Base-by-base conservation (phyloP, 2,329 filamentous ascomycete genomes). In the Chrysoporthe puriensis region DNA sequence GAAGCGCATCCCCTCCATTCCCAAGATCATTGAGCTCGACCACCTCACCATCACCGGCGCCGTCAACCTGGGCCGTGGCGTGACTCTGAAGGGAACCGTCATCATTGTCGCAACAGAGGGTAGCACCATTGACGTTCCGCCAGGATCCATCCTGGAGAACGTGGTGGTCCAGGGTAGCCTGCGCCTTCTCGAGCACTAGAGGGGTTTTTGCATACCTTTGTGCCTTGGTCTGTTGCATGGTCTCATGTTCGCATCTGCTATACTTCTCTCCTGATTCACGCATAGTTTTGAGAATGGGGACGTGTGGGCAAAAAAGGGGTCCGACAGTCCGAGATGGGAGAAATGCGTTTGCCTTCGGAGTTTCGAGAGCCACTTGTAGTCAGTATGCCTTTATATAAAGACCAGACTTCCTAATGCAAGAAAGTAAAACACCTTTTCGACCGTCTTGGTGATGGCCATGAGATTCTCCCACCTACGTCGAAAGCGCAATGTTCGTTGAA, bases 101-200 rank as follows among this genome's bases (percentile, higher is more conserved):
- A 99, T 99, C 78, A 99, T 99, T 74, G 96, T 99, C 64, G 96
- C 96, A 40, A 97, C 94, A 59, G 96, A 99, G 83, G 95, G 95
- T 74, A 94, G 92, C 85, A 99, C 96, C 72, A 99, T 99, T 76
- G 96, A 99, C 79, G 91, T 99, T 75, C 96, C 96, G 64, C 95
- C 96, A 26, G 96, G 96, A 79, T 97, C 94, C 26, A 93, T 99
- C 76, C 87, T 99, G 69, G 96, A 99, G 87, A 99, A 99, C 83
- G 96, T 98, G 16, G 96, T 99, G 63, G 96, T 99, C 67, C 96
- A 99, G 87, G 96, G 96, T 77, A 97, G 94, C 81, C 88, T 99
- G 87, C 87, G 88, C 76, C 81, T 90, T 74, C 81, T 90, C 72
- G 88, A 90, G 83, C 88, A 90, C 78, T 90, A 87, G 75, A 74